Percentiles rank a stretch among this genome's conserved stretches.
These are phyloP conservation scores for Trichoderma sp. DNA, from an alignment of 2,329 filamentous ascomycete species.

Conservation along the genomic window DNA sequence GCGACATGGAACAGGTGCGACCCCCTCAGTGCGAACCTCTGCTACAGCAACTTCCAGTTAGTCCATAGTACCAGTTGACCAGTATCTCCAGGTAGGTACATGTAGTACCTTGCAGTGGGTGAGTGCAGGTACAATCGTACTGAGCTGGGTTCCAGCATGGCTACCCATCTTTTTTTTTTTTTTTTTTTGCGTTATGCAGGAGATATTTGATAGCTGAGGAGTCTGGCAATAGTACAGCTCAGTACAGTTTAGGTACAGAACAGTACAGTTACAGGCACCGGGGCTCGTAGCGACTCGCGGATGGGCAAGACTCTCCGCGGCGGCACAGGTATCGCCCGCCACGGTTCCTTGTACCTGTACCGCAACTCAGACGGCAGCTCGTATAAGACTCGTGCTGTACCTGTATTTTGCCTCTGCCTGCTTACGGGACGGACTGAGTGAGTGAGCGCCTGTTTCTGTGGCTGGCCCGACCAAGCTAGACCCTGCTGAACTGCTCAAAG, in stretches of 20 bases:
- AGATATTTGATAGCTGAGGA: too few species aligned
- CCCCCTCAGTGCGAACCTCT: too few species aligned
- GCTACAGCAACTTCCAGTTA: too few species aligned
- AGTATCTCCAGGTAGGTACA: neutral
- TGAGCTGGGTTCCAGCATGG: neutral
- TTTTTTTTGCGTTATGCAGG: neutral
- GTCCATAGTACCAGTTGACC: neutral
- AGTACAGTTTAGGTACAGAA: neutral
- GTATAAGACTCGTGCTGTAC: neutral
- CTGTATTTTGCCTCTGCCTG: neutral
- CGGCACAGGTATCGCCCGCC: neutral
- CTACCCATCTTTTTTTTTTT: too few species aligned
- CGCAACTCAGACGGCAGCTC: neutral
- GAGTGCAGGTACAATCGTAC: neutral
- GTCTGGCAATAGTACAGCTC: too few species aligned
- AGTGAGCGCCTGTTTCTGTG: neutral
- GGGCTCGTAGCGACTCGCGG: neutral
- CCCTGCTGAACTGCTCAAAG: constrained; percentile 7
- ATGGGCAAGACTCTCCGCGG: neutral
- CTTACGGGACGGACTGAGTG: neutral
- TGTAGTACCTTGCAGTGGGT: neutral
- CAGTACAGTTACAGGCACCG: neutral
- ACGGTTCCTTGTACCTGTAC: neutral
- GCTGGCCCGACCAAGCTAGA: constrained; percentile 8
- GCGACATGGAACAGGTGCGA: neutral